Evolutionary conservation across 176 grass and related monocot genomes (phyloP), one percentile per base, ranked within the genome.

Genomic region (Aechmea fasciata): DNA sequence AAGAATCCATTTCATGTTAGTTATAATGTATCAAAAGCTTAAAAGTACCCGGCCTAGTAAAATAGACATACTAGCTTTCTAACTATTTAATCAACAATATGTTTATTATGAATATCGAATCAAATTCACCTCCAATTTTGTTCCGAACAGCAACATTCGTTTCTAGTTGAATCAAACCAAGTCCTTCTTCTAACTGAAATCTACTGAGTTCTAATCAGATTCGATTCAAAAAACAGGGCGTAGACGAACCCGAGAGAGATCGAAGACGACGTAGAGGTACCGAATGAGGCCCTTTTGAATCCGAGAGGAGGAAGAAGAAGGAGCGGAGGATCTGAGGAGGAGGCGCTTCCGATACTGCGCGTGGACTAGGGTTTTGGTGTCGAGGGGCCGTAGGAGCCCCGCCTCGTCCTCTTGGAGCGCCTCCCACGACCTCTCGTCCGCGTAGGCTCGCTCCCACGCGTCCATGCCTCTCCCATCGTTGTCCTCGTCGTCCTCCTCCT

Each of bases 221-320:
- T 41, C 33, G 33, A 41, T 64, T 15, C 11, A 49, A 15, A 49
- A 49, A 15, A 59, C 33, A 26, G 14, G 5, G 17, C n/a, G 13
- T 14, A 17, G 29, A 83, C 84, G 17, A 68, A 99, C 94, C 87
- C 82, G 77, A 9, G 94, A 99, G 63, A 93, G 89, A 74, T 93
- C 94, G 69, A 99, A 82, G 52, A 90, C 87, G 70, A 93, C 63
- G 67, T 93, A 99, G 66, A 99, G 87, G 76, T 93, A 99, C 63
- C 94, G 87, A 49, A 99, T 99, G 29, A 99, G 90, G 22, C 94
- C 94, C 77, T 99, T 99, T 63, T 99, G 94, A 76, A 99, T 90
- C 79, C 90, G 71, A 15, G 82, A 77, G 3, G 84, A 53, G 1
- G 77, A 71, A 0, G 79, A 69, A 2, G 85, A 61, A 23, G 51